Percentiles rank a stretch among this genome's conserved stretches.
phyloP scores from a whole-genome alignment of 495 filamentous ascomycete species.

The Penicillium manginii region DNA sequence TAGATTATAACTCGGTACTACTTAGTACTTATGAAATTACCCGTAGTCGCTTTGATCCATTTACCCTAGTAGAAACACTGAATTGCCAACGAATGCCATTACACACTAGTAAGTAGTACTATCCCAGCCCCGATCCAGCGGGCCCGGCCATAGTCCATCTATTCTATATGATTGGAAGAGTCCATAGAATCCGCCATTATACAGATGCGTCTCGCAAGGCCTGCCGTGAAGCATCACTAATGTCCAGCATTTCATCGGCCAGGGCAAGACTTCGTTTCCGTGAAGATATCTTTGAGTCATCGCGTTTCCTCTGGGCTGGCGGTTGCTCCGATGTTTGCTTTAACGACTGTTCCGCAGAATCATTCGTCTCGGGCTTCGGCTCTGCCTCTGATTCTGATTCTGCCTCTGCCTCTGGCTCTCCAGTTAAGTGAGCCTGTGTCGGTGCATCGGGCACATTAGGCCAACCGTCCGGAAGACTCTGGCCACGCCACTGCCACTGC shows the following conservation, averaged over 20 bases:
- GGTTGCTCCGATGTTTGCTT: background rate
- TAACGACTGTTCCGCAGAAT: background rate
- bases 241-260: background rate
- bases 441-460: constrained; percentile 11
- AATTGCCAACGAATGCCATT: too few relatives aligned
- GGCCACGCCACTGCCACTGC: constrained; percentile 32
- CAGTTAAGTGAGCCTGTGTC: background rate
- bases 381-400: background rate
- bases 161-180: too few relatives aligned
- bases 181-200: background rate
- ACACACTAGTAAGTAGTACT: too few relatives aligned
- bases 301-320: background rate
- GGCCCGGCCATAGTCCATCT: background rate
- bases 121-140: background rate
- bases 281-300: background rate
- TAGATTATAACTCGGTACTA: too few relatives aligned
- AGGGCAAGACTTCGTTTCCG: background rate
- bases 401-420: background rate
- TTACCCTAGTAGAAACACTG: background rate
- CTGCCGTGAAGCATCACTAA: background rate
- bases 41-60: too few relatives aligned
- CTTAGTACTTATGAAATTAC: too few relatives aligned
- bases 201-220: constrained; percentile 3
- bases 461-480: constrained; percentile 24
- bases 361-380: background rate